Percentiles rank a stretch among this genome's conserved stretches.
These are phyloP conservation scores for Quercus robur DNA, from an alignment of 306 rosid species.

Conservation along the genomic window DNA sequence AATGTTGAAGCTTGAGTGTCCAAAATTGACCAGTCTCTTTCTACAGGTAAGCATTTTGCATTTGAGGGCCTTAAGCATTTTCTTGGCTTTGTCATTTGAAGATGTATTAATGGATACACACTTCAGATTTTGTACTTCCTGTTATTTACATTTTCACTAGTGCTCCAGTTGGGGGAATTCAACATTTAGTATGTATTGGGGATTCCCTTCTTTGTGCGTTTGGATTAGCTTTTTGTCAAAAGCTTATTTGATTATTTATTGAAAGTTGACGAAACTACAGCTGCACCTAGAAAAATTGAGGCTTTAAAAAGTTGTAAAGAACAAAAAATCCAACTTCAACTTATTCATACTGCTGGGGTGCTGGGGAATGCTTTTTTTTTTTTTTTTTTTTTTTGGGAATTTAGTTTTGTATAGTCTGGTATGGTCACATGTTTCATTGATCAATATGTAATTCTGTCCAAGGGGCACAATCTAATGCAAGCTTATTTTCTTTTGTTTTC, in stretches of 20 bases:
- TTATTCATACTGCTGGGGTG: no score
- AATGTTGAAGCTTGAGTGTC: slow-evolving; percentile 82
- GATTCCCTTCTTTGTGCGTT: neutral
- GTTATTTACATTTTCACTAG: neutral
- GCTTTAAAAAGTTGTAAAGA: no score
- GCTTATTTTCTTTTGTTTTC: neutral
- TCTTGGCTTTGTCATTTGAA: neutral
- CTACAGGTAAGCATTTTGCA: slow-evolving; percentile 63
- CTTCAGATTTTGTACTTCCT: neutral
- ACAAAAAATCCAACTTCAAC: no score
- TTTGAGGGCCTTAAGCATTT: neutral
- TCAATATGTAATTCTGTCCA: neutral
- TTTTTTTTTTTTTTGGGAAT: no score
- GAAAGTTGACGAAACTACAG: no score
- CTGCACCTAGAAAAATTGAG: no score
- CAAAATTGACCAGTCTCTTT: slow-evolving; percentile 78
- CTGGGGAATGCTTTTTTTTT: no score
- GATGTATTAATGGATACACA: neutral
- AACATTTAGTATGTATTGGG: neutral
- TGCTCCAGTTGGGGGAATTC: neutral
- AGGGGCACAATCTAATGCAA: neutral
- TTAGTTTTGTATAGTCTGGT: no score
- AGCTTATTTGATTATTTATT: no score
- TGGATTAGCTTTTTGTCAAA: no score
- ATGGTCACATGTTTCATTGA: no score